Evolutionary conservation across 176 grass and related monocot species (phyloP), one percentile per base, ranked within the genome.

Genomic region (Oryza nivara): DNA sequence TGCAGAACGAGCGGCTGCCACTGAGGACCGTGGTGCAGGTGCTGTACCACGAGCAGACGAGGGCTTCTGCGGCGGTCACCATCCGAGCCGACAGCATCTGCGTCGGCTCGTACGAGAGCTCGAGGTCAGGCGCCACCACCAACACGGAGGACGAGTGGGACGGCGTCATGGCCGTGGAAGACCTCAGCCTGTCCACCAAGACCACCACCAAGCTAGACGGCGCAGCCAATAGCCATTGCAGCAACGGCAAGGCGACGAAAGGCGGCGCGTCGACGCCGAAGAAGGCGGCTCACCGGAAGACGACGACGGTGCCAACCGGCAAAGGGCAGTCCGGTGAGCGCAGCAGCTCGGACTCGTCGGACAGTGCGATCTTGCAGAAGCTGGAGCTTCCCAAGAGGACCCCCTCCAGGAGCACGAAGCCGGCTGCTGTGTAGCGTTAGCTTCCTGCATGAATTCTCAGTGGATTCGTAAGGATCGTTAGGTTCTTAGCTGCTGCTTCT

Each of bases 1-100:
- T 96, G 67, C 96, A 99, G 94, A 99, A 99, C 11, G 96, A 99
- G 71, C 93, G 93, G 22, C 91, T 99, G 6, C 96, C 96, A 30
- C 81, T 96, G 61, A 90, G 96, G 40, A 83, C 90, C 22, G 93
- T 96, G 54, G 93, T 99, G 52, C 96, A 96, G 81, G 91, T 99
- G 65, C 86, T 99, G 1, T 99, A 90, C 93, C 83, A 92, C 4
- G 91, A 99, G 86, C 96, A 99, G 74, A 82, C 90, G 34, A 93
- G 93, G 69, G 75, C 91, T 48, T 91, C 87, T 30, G 89, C 89
- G 11, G 81, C 81, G 19, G 91, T 86, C 15, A 92, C 91, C 16
- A 73, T 82, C 85, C 90, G 89, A 46, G 86, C 90, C 9, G 92
- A 91, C 52, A 97, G 91, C 69, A 87, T 83, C 19, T 84, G 82